Evolutionary conservation across 768 basidiomycete genomes (phyloP), one percentile per base, ranked within the genome.

Genomic region (Russula earlei): DNA sequence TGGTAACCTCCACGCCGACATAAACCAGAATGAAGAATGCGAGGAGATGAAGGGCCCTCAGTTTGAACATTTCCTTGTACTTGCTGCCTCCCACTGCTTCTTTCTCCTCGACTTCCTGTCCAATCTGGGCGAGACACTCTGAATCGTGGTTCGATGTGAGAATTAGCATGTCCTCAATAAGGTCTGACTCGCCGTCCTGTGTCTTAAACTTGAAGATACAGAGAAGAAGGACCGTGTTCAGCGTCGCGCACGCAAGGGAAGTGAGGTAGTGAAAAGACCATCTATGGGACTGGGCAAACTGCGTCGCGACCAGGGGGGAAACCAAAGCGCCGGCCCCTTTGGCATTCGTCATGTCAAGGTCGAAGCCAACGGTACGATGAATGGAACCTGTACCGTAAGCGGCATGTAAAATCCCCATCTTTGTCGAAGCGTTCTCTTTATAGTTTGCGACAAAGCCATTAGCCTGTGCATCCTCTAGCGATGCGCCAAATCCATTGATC

Each of bases 201-300:
- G 68, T 75, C 65, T 81, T 83, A 48, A 85, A 69, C n/a, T 80
- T 75, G 69, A 93, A 91, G 4, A 87, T 78, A 2, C 63, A 54
- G 2, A 76, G 60, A 5, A 92, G 68, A 4, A 81, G 49, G 12
- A 76, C 37, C 1, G 76, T 72, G 60, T 87, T 90, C 40, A 72
- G 59, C 15, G 81, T 52, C 0, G 86, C 81, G n/a, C 93, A 60
- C 1, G 80, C 84, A 0, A 91, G 68, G 0, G 87, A 88, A 1
- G 71, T 71, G 9, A 91, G 74, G 64, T 83, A 93, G 66, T 91
- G 85, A 66, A 86, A 84, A 0, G 83, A 86, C 91, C 90, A 92
- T 33, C 71, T 75, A 0, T 60, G 67, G 22, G 79, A 63, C 54
- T 81, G 79, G 0, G 87, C 74, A 61, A 94, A 93, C 55, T 91